phyloP scores from a whole-genome alignment of 805 yeast genomes.

The Ogataea salicorniae region DNA sequence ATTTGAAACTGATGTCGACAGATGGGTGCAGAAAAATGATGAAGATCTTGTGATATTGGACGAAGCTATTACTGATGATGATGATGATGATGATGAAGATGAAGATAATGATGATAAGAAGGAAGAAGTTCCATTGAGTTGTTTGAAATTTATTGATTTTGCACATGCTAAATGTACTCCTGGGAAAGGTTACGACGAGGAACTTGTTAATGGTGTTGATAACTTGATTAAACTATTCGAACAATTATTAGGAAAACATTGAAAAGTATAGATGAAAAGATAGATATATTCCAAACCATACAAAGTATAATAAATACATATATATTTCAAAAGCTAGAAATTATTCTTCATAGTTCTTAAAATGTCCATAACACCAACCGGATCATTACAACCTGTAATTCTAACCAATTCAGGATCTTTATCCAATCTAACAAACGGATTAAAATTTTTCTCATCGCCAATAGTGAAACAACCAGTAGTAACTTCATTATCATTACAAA shows the following conservation, averaged over 20 bases:
- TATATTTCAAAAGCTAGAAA: neutral
- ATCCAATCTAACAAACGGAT: slow-evolving; percentile 81
- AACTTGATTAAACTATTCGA: slow-evolving; percentile 47
- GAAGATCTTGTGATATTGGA: slow-evolving; percentile 34
- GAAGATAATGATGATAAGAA: slow-evolving; percentile 21
- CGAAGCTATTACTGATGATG: slow-evolving; percentile 30
- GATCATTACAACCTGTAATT: slow-evolving; percentile 49
- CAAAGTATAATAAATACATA: neutral
- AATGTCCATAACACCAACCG: slow-evolving; percentile 59
- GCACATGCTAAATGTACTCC: slow-evolving; percentile 73
- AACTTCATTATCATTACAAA: slow-evolving; percentile 48
- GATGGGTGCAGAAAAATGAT: slow-evolving; percentile 44
- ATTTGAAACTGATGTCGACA: slow-evolving; percentile 58
- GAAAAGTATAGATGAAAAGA: neutral
- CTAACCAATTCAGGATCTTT: slow-evolving; percentile 54
- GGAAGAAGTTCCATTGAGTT: slow-evolving; percentile 37
- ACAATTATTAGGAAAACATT: slow-evolving; percentile 2
- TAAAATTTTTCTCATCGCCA: slow-evolving; percentile 72
- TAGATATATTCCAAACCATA: neutral
- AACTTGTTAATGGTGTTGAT: slow-evolving; percentile 64
- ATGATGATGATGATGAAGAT: slow-evolving; percentile 25
- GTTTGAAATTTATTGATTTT: slow-evolving; percentile 75
- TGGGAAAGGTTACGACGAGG: slow-evolving; percentile 67
- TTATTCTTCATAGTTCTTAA: slow-evolving; percentile 76
- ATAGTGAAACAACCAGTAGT: slow-evolving; percentile 88